Base-by-base conservation (phyloP, 306 rosid species). In the Luffa acutangula region DNA sequence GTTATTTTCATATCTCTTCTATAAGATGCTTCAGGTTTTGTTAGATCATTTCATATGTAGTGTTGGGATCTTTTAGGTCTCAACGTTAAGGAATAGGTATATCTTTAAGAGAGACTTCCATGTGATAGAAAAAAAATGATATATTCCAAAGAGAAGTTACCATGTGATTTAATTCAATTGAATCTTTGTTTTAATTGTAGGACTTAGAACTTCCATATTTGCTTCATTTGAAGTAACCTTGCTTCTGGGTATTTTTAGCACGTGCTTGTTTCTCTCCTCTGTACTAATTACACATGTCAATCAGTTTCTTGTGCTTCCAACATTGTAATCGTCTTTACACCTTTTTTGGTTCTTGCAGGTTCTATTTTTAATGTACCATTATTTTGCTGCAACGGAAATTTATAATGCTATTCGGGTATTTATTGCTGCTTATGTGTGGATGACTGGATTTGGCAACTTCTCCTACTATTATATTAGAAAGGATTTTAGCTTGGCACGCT, bases 371-470 rank as follows among this genome's bases (percentile, higher is more conserved):
- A 88, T 96, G 92, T 96, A 96, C 79, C 99, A 96, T 83, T 96
- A 96, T 88, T 96, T 96, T 84, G 97, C 98, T 85, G 98, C 98
- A 18, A 82, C 89, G 25, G 99, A 96, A 92, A 96, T 96, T 82
- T 96, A 96, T 88, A 96, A 96, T 78, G 97, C 99, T 74, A 96
- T 96, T 33, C 96, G 98, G 56, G 15, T 96, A 54, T 96, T 96
- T 83, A 96, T 96, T 90, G 99, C 99, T 80, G 99, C 99, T 25
- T 96, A 96, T 88, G 98, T 96, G 87, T 96, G 98, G 98, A 91
- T 96, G 98, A 96, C 99, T 81, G 99, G 99, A 78, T 96, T 96
- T 93, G 98, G 98, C 9, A 96, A 96, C 87, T 96, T 96, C 87
- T 96, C 99, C 77, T 96, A 96, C 80, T 96, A 96, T 84, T 96